phyloP scores from a whole-genome alignment of 2,329 filamentous ascomycete genomes.

The Exophiala calicioides region DNA sequence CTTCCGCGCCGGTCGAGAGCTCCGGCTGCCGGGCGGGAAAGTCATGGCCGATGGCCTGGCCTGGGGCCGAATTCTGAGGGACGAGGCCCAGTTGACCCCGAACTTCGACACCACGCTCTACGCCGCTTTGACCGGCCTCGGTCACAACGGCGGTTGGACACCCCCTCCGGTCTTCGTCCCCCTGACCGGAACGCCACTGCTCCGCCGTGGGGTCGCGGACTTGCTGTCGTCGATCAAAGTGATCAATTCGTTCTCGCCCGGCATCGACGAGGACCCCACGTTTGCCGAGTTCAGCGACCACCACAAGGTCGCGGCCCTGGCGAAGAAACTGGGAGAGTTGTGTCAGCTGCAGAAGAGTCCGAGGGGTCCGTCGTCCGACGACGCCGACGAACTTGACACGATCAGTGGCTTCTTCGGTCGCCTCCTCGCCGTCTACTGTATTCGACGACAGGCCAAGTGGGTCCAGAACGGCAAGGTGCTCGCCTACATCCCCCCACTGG shows the following conservation, averaged over 20 bases:
- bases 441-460: not conserved
- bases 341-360: not conserved
- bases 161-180: not conserved
- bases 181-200: not conserved
- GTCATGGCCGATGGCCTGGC: conserved; percentile 1
- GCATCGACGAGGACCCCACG: not conserved
- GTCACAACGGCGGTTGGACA: not conserved
- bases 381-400: not conserved
- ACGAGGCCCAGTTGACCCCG: conserved; percentile 3
- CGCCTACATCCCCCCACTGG: not conserved
- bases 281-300: not conserved
- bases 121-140: not conserved
- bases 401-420: not conserved
- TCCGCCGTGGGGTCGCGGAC: not conserved
- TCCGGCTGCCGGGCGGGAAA: no score
- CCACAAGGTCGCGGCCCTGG: not conserved
- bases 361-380: not conserved
- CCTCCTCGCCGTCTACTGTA: not conserved
- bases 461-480: not conserved
- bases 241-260: not conserved
- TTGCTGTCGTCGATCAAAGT: not conserved
- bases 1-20: not conserved
- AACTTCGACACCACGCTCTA: not conserved
- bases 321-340: not conserved
- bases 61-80: not conserved